These are phyloP conservation scores for Colletotrichum plurivorum DNA, from an alignment of 2,329 filamentous ascomycete genomes.

Conservation along the genomic window DNA sequence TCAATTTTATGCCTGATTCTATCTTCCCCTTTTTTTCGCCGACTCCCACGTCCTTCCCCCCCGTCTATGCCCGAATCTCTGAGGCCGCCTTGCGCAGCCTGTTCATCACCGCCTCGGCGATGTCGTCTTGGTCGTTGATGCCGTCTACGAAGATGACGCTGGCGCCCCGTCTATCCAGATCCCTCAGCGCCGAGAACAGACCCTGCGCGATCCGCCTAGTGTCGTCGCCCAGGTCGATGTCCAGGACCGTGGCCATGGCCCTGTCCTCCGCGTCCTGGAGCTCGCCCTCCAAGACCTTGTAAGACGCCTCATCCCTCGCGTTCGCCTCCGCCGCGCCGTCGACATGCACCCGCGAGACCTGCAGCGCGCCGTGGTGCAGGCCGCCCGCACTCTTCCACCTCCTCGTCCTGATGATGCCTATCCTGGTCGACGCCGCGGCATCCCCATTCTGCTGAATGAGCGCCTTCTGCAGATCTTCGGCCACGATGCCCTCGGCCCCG, in stretches of 20 bases:
- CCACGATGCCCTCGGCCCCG: slow-evolving; percentile 53
- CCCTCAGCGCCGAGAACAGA: slow-evolving; percentile 88
- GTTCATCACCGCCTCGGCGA: slow-evolving; percentile 91
- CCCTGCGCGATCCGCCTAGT: slow-evolving; percentile 85
- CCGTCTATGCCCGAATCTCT: slow-evolving; percentile 65
- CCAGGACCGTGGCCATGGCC: slow-evolving; percentile 66
- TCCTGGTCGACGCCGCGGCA: slow-evolving; percentile 42
- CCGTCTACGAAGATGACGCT: slow-evolving; percentile 94
- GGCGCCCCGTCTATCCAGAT: slow-evolving; percentile 84
- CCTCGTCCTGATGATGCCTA: slow-evolving; percentile 71
- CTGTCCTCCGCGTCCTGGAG: slow-evolving; percentile 52
- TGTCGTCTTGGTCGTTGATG: slow-evolving; percentile 82
- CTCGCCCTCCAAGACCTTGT: slow-evolving; percentile 58
- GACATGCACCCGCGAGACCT: slow-evolving; percentile 46
- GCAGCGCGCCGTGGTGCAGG: slow-evolving; percentile 51
- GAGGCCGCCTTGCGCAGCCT: slow-evolving; percentile 83
- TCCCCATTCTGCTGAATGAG: slow-evolving; percentile 38
- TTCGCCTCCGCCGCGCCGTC: slow-evolving; percentile 42
- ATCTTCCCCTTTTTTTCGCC: slow-evolving; percentile 10
- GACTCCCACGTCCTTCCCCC: not conserved
- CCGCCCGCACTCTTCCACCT: slow-evolving; percentile 64
- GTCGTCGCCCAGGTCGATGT: slow-evolving; percentile 80
- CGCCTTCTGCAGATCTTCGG: slow-evolving; percentile 51
- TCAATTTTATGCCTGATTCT: slow-evolving; percentile 41
- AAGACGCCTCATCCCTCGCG: slow-evolving; percentile 49